A percentile compares a stretch with the other conserved stretches of the same genome.
Evolutionary conservation across 176 grass and related monocot species (phyloP).

Genomic region (Oryza meridionalis): DNA sequence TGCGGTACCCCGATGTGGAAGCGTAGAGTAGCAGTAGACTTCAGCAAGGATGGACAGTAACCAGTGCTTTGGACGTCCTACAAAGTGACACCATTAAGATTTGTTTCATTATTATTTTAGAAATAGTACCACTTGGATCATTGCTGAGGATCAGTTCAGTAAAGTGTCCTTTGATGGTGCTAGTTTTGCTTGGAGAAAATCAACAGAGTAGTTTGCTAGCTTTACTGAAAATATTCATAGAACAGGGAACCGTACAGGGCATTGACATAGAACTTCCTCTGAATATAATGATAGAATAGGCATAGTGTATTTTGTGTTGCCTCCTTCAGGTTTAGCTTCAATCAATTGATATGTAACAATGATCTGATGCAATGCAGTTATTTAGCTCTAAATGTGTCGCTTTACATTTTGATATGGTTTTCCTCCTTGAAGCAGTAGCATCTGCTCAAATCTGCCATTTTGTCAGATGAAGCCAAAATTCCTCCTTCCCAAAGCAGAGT

Average conservation of each 20-base stretch:
- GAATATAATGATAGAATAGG: background rate
- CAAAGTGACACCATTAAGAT: background rate
- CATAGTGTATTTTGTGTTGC: background rate
- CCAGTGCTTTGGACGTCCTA: background rate
- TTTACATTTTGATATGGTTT: background rate
- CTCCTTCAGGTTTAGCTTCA: background rate
- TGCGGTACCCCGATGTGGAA: slow-evolving; percentile 35
- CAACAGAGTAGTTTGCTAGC: background rate
- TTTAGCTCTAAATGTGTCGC: background rate
- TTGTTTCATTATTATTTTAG: slow-evolving; percentile 22
- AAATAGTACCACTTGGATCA: background rate
- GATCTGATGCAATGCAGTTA: background rate
- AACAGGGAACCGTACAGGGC: background rate
- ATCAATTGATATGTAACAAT: background rate
- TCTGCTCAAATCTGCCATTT: background rate
- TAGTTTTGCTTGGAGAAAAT: background rate
- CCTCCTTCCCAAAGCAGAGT: background rate
- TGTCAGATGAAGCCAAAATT: background rate
- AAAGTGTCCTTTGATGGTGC: background rate
- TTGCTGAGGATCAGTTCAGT: slow-evolving; percentile 6
- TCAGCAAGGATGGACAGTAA: background rate
- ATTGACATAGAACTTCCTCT: background rate
- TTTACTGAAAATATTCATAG: background rate
- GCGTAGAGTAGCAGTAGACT: background rate
- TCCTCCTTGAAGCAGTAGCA: background rate